Conservation (phyloP, 805 yeast species). For the Schwanniomyces yamadae region DNA sequence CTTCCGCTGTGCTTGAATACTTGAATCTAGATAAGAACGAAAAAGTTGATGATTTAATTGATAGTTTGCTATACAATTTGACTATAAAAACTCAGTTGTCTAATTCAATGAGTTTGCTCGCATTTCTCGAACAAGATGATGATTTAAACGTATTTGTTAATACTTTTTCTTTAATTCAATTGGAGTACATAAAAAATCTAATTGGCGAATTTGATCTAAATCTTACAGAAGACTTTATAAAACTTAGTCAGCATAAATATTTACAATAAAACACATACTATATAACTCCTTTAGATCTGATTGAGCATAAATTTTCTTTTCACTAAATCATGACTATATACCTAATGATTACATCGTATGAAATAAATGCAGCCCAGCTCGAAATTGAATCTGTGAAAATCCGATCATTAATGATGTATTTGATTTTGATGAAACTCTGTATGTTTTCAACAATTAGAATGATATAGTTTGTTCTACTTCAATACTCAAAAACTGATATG, state of each 20-base stretch:
- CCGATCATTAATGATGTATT: no score
- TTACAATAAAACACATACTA: not conserved
- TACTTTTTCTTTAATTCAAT: conserved; percentile 17
- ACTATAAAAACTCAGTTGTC: conserved; percentile 21
- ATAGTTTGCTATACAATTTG: conserved; percentile 35
- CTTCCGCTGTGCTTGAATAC: conserved; percentile 4
- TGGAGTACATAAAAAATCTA: conserved; percentile 14
- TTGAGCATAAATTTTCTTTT: no score
- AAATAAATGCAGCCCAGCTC: no score
- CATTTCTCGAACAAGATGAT: conserved; percentile 14
- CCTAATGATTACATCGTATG: no score
- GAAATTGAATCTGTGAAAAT: no score
- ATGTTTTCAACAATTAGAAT: no score
- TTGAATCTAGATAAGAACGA: conserved; percentile 9
- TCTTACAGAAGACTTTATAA: not conserved
- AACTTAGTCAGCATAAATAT: no score
- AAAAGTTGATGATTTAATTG: conserved; percentile 43
- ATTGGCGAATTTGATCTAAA: conserved; percentile 8
- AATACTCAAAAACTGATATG: no score
- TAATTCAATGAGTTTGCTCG: conserved; percentile 17
- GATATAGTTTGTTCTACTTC: no score
- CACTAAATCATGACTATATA: no score
- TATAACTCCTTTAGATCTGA: no score
- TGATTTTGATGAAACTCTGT: no score
- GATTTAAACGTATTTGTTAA: conserved; percentile 26